These are phyloP conservation scores for Osmozyma mogii DNA, from an alignment of 805 yeast genomes.

Conservation along the genomic window DNA sequence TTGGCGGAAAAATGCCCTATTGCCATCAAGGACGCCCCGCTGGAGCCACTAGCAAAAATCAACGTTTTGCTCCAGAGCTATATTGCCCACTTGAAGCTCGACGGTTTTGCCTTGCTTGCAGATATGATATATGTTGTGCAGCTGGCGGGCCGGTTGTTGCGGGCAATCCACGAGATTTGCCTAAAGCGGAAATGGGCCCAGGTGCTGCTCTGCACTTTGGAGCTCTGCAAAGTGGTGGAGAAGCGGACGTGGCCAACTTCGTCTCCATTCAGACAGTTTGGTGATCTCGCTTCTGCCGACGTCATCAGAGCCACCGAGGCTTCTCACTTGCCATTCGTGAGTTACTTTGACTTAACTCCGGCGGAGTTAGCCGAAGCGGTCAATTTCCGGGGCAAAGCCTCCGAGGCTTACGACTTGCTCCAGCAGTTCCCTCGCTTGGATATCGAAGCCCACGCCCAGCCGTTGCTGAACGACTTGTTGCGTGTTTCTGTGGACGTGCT, in stretches of 20 bases:
- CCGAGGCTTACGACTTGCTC: constrained; percentile 48
- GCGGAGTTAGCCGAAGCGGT: constrained; percentile 81
- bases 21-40: constrained; percentile 68
- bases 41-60: constrained; percentile 70
- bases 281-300: constrained; percentile 55
- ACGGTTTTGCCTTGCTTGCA: constrained; percentile 84
- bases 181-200: constrained; percentile 64
- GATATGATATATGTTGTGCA: constrained; percentile 93
- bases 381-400: constrained; percentile 61
- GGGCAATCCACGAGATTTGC: constrained; percentile 80
- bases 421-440: constrained; percentile 66
- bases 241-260: constrained; percentile 75
- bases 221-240: constrained; percentile 74
- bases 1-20: constrained; percentile 72
- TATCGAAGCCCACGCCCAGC: constrained; percentile 58
- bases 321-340: constrained; percentile 75
- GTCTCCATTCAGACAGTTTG: constrained; percentile 82
- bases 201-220: constrained; percentile 48
- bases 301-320: constrained; percentile 69
- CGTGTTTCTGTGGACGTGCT: constrained; percentile 56
- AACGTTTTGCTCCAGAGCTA: constrained; percentile 78
- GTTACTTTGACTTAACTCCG: constrained; percentile 62
- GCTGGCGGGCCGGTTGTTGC: constrained; percentile 79
- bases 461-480: constrained; percentile 64
- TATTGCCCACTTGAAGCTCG: constrained; percentile 67